Evolutionary conservation across 306 rosid species (phyloP).

Genomic region (Carpinus viminea): DNA sequence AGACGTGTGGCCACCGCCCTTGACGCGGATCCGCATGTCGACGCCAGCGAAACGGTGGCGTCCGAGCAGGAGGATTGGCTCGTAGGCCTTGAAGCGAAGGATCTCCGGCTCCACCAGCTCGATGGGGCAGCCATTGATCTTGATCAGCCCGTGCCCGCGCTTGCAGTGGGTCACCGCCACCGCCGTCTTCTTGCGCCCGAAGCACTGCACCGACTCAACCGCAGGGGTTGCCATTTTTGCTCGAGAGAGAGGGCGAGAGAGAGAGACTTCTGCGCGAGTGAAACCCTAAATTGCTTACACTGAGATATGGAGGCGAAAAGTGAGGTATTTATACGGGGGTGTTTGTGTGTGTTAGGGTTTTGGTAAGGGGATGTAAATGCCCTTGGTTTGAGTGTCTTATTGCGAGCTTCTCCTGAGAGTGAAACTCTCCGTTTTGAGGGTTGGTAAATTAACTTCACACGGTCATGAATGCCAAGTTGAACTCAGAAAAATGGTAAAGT

Average conservation of each 20-base stretch:
- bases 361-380: neutral
- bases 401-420: neutral
- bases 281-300: neutral
- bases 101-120: slow-evolving; percentile 79
- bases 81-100: slow-evolving; percentile 79
- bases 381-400: neutral
- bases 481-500: no score
- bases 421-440: neutral
- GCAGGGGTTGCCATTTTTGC: neutral
- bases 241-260: neutral
- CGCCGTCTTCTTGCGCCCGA: slow-evolving; percentile 88
- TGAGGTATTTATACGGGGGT: slow-evolving; percentile 12
- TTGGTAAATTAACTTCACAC: no score
- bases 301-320: neutral
- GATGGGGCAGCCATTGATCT: slow-evolving; percentile 85
- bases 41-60: slow-evolving; percentile 67
- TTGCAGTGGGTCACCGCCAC: slow-evolving; percentile 91
- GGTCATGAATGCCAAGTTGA: no score
- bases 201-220: slow-evolving; percentile 72
- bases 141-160: slow-evolving; percentile 76
- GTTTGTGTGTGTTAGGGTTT: slow-evolving; percentile 13
- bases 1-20: slow-evolving; percentile 82
- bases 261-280: neutral
- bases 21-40: slow-evolving; percentile 80
- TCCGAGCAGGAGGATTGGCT: slow-evolving; percentile 75